Percentiles rank a stretch among this genome's conserved stretches.
Conservation (phyloP, 2,329 filamentous ascomycete species). For the Exophiala bonariae region DNA sequence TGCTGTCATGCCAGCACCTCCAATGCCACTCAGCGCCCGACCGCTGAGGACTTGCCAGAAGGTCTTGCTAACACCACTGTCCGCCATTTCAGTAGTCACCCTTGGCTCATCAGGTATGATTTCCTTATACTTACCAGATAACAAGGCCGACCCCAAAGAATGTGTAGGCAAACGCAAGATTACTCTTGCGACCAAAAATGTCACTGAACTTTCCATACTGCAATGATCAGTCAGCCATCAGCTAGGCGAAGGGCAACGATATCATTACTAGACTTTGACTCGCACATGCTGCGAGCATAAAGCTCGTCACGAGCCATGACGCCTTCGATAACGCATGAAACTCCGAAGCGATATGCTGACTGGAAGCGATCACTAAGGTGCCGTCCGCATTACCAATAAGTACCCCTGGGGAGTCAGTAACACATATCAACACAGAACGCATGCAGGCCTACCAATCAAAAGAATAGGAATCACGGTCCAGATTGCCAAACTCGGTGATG, state of each 20-base stretch:
- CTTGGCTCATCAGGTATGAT: too few relatives aligned
- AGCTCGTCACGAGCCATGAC: slow-evolving; percentile 47
- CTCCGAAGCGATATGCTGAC: slow-evolving; percentile 52
- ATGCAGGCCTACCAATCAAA: slow-evolving; percentile 2
- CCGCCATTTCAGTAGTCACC: too few relatives aligned
- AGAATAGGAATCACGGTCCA: slow-evolving; percentile 10
- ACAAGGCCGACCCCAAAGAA: slow-evolving; percentile 43
- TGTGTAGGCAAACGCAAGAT: slow-evolving; percentile 40
- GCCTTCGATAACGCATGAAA: slow-evolving; percentile 43
- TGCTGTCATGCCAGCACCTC: slow-evolving; percentile 46
- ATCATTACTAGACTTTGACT: slow-evolving; percentile 38
- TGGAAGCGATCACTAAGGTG: slow-evolving; percentile 66
- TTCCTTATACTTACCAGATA: slow-evolving; percentile 38
- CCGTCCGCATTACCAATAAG: slow-evolving; percentile 67
- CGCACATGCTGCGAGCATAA: slow-evolving; percentile 43
- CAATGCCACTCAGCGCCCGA: slow-evolving; percentile 44
- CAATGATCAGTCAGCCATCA: background rate
- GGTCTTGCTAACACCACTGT: slow-evolving; percentile 37
- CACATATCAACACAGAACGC: background rate
- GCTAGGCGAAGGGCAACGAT: background rate
- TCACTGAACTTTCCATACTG: slow-evolving; percentile 47
- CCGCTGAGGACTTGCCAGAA: slow-evolving; percentile 43
- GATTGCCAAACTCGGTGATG: slow-evolving; percentile 5
- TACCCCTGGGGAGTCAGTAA: slow-evolving; percentile 44
- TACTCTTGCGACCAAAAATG: slow-evolving; percentile 44